phyloP scores from a whole-genome alignment of 129 eudicot species.

The Helichrysum umbraculigerum region DNA sequence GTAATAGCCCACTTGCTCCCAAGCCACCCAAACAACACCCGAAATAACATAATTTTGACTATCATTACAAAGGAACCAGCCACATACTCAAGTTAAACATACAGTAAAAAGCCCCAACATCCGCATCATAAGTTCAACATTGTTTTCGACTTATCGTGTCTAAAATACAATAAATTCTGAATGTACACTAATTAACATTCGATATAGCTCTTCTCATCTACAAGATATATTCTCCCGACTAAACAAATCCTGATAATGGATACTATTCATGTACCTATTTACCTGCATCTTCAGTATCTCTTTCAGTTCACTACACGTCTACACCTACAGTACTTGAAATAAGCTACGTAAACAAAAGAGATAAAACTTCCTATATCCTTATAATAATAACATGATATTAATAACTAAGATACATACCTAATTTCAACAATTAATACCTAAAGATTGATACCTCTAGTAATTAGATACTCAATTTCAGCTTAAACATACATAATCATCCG shows the following conservation, averaged over 20 bases:
- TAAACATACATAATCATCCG: conserved; percentile 17
- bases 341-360: neutral
- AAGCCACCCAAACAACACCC: neutral
- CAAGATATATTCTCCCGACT: neutral
- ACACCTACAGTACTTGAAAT: neutral
- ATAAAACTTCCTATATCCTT: neutral
- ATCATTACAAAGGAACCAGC: neutral
- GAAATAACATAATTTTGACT: neutral
- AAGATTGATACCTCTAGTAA: neutral
- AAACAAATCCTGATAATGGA: neutral
- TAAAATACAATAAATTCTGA: neutral
- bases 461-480: conserved; percentile 20
- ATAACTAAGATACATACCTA: conserved; percentile 4
- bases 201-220: conserved; percentile 1
- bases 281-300: neutral
- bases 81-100: neutral
- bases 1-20: neutral
- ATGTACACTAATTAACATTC: conserved; percentile 1
- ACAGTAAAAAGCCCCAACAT: neutral
- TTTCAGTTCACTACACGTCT: neutral
- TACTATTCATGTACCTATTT: neutral
- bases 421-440: conserved; percentile 17
- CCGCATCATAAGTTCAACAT: neutral
- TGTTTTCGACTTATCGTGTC: too few relatives aligned
- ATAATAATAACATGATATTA: neutral